phyloP scores from a whole-genome alignment of 192 early-diverging fungal species.

The Thoreauomyces humboldtii region DNA sequence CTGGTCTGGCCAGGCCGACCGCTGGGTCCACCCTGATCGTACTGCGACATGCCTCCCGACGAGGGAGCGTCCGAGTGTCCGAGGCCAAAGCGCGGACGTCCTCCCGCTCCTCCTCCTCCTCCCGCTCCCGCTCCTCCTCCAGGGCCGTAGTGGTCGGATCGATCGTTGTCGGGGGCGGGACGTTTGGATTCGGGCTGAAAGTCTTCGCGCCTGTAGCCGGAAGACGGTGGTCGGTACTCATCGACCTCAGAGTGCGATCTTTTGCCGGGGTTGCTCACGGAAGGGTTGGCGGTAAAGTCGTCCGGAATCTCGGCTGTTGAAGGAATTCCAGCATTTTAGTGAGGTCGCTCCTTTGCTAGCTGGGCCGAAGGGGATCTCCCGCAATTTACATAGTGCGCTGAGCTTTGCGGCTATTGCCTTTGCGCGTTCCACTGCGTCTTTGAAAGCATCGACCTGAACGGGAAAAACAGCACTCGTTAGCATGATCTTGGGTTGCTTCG shows the following conservation, averaged over 20 bases:
- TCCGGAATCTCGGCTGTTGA: constrained; percentile 6
- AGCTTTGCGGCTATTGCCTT: constrained; percentile 76
- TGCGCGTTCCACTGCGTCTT: constrained; percentile 63
- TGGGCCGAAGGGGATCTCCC: not conserved
- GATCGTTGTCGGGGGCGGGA: constrained; percentile 7
- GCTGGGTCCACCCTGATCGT: constrained; percentile 26
- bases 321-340: not conserved
- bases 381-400: not conserved
- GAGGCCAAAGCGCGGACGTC: constrained; percentile 13
- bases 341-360: not conserved
- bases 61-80: constrained; percentile 17
- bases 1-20: constrained; percentile 22
- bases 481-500: no score
- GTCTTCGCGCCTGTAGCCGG: constrained; percentile 30
- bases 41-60: constrained; percentile 12
- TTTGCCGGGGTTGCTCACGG: constrained; percentile 27
- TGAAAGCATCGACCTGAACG: not conserved
- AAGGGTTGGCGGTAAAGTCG: constrained; percentile 22
- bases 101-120: not conserved
- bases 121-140: not conserved
- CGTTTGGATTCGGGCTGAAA: constrained; percentile 9
- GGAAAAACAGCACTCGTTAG: no score
- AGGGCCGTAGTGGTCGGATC: no score
- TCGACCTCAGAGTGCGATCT: constrained; percentile 30
- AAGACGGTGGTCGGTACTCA: constrained; percentile 19